phyloP scores from a whole-genome alignment of 257 asterid species.

The Nicotiana paniculata region DNA sequence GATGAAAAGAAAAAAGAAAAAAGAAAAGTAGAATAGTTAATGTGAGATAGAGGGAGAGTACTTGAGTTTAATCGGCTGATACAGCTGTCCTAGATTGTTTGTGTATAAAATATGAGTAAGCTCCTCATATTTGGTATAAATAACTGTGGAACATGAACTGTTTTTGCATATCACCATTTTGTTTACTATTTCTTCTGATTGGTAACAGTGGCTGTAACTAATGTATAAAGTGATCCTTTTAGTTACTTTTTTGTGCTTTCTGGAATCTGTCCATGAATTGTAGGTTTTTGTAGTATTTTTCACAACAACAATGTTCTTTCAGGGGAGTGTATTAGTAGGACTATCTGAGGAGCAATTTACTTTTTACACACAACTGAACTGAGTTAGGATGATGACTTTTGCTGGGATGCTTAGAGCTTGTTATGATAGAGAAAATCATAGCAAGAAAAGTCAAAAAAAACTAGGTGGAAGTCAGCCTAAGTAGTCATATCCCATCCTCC shows the following conservation, averaged over 20 bases:
- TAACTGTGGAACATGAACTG: background rate
- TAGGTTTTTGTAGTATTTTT: background rate
- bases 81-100: background rate
- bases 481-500: background rate
- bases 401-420: background rate
- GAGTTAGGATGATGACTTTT: background rate
- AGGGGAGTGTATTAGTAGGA: background rate
- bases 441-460: background rate
- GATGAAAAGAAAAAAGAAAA: background rate
- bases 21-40: background rate
- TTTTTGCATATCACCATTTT: background rate
- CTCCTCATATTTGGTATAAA: background rate
- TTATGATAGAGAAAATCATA: background rate
- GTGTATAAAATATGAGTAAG: background rate
- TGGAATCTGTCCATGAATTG: background rate
- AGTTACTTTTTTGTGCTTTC: background rate
- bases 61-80: background rate
- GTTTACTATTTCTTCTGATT: background rate
- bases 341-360: background rate
- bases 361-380: background rate
- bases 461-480: background rate
- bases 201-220: background rate
- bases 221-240: background rate
- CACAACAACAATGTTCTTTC: background rate
- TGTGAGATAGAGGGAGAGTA: background rate